Evolutionary conservation across 108 stramenopile species (phyloP).

Genomic region (Schizochytrium sp.): DNA sequence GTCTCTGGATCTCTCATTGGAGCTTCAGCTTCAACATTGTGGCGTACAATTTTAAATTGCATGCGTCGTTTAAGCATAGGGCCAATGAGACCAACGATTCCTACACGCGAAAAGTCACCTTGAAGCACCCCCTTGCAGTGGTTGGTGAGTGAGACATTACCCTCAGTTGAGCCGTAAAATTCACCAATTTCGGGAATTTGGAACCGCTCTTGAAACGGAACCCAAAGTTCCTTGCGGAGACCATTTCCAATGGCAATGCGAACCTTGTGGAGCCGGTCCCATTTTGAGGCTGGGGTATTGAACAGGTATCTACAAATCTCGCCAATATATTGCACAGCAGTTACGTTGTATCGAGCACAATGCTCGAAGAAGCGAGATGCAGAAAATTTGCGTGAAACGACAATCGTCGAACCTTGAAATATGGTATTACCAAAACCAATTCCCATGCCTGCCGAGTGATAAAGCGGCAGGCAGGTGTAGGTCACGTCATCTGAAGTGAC

Average conservation of each 20-base stretch:
- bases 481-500: conserved; percentile 63
- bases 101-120: conserved; percentile 65
- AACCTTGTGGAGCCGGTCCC: conserved; percentile 61
- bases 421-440: conserved; percentile 64
- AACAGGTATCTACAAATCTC: conserved; percentile 73
- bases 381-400: conserved; percentile 72
- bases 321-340: conserved; percentile 77
- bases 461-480: conserved; percentile 74
- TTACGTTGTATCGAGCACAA: conserved; percentile 59
- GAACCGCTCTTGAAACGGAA: conserved; percentile 68
- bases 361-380: conserved; percentile 66
- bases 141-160: conserved; percentile 66
- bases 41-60: conserved; percentile 61
- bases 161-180: conserved; percentile 78
- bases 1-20: conserved; percentile 63
- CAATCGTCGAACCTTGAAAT: conserved; percentile 61
- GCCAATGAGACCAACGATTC: conserved; percentile 69
- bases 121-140: not conserved
- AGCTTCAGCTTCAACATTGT: conserved; percentile 66
- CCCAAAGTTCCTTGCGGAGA: conserved; percentile 75
- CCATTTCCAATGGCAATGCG: conserved; percentile 78
- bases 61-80: conserved; percentile 42
- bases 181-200: conserved; percentile 68
- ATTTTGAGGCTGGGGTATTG: conserved; percentile 35
- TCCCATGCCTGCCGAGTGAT: conserved; percentile 74